These are phyloP conservation scores for Zymoseptoria pseudotritici DNA, from an alignment of 2,329 filamentous ascomycete species.

Conservation along the genomic window DNA sequence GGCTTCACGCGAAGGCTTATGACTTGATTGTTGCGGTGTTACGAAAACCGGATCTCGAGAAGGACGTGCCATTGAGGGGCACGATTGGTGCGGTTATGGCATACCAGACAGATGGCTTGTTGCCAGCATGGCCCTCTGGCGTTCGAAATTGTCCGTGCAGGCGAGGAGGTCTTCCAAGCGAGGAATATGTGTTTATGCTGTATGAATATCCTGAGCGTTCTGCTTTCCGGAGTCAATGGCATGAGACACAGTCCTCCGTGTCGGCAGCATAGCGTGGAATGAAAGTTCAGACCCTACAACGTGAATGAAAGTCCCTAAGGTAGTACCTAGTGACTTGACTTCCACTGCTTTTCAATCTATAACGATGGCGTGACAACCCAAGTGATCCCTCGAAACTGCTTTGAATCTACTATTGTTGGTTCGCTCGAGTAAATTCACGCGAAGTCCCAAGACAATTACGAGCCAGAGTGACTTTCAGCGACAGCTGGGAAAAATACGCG, in stretches of 20 bases:
- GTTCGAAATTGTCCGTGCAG: not conserved
- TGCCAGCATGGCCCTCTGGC: not conserved
- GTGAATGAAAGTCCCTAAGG: too few relatives aligned
- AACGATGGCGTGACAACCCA: too few relatives aligned
- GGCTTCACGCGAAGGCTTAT: not conserved
- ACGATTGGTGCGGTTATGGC: not conserved
- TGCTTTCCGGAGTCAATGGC: not conserved
- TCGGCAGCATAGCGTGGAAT: not conserved
- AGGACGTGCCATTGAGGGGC: not conserved
- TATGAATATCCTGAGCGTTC: not conserved
- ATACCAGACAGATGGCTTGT: not conserved
- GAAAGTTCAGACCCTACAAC: too few relatives aligned
- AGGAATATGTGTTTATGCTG: not conserved
- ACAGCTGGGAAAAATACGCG: constrained; percentile 3
- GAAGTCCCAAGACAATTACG: not conserved
- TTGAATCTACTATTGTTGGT: too few relatives aligned
- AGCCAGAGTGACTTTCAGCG: not conserved
- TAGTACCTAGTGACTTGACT: too few relatives aligned
- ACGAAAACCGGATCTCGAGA: not conserved
- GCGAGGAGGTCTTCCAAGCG: not conserved
- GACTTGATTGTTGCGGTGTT: not conserved
- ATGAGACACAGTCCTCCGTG: not conserved
- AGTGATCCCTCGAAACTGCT: too few relatives aligned
- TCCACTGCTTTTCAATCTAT: too few relatives aligned
- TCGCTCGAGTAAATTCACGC: not conserved